A percentile compares a stretch with the other conserved stretches of the same genome.
Evolutionary conservation across 345 rosid genomes (phyloP).

Genomic region (Angophora floribunda): DNA sequence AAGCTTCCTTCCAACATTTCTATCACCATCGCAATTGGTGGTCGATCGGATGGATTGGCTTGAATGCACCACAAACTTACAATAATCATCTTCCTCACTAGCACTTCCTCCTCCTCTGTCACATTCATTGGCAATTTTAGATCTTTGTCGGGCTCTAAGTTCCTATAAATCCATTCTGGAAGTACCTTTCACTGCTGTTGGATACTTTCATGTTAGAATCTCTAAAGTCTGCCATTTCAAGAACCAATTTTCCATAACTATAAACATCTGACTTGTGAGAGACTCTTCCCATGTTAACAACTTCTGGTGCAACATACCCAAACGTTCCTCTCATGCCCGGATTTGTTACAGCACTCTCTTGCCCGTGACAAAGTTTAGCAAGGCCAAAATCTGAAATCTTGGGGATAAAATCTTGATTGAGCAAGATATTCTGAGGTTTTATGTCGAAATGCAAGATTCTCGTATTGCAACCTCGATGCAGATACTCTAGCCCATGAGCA

Average conservation of each 20-base stretch:
- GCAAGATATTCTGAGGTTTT: constrained; percentile 35
- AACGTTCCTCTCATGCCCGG: constrained; percentile 14
- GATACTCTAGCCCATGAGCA: constrained; percentile 31
- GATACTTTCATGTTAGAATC: not conserved
- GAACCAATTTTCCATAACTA: constrained; percentile 39
- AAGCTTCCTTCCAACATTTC: constrained; percentile 4
- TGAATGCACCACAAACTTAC: constrained; percentile 5
- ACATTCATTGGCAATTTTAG: not conserved
- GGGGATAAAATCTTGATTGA: constrained; percentile 27
- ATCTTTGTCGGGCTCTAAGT: constrained; percentile 4
- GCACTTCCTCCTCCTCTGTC: not conserved
- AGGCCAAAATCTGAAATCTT: constrained; percentile 39
- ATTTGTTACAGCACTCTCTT: constrained; percentile 17
- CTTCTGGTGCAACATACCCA: constrained; percentile 35
- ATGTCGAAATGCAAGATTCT: constrained; percentile 38
- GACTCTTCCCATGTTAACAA: constrained; percentile 16
- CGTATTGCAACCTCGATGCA: constrained; percentile 30
- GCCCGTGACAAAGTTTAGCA: constrained; percentile 21
- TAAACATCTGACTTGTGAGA: constrained; percentile 40
- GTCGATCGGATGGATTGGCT: not conserved
- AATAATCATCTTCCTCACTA: not conserved
- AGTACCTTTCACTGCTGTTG: constrained; percentile 12
- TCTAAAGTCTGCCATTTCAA: constrained; percentile 26
- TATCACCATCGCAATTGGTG: not conserved
- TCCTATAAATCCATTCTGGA: constrained; percentile 17